phyloP scores from a whole-genome alignment of 495 filamentous ascomycete species.

The Xylona heveae region DNA sequence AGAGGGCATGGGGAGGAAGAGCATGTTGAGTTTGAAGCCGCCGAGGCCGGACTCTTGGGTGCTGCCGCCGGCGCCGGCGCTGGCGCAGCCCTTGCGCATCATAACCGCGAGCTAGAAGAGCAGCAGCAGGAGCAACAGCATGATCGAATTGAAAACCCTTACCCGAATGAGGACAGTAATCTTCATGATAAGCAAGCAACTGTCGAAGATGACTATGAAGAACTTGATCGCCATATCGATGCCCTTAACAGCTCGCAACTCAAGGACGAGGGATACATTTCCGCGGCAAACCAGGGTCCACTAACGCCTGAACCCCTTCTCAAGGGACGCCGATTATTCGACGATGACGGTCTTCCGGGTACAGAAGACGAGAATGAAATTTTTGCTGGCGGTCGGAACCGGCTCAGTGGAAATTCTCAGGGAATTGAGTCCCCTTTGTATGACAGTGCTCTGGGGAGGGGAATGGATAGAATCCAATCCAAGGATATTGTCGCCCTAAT shows the following conservation, averaged over 20 bases:
- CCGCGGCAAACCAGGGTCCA: slow-evolving; percentile 49
- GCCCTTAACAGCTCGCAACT: no score
- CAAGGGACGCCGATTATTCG: slow-evolving; percentile 35
- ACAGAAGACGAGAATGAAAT: slow-evolving; percentile 33
- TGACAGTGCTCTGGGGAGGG: slow-evolving; percentile 71
- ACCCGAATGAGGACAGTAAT: slow-evolving; percentile 5
- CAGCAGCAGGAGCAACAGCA: slow-evolving; percentile 3
- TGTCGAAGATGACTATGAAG: slow-evolving; percentile 19
- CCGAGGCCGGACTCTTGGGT: slow-evolving; percentile 19
- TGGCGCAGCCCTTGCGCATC: slow-evolving; percentile 19
- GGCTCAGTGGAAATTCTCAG: slow-evolving; percentile 79
- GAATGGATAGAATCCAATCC: slow-evolving; percentile 82
- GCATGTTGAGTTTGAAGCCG: slow-evolving; percentile 12
- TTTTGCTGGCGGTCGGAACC: slow-evolving; percentile 14
- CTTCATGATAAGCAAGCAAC: slow-evolving; percentile 11
- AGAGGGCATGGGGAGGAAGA: slow-evolving; percentile 23
- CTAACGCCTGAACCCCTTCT: slow-evolving; percentile 37
- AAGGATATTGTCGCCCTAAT: slow-evolving; percentile 95
- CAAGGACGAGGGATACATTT: slow-evolving; percentile 83
- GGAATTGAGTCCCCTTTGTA: slow-evolving; percentile 77
- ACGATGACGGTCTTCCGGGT: slow-evolving; percentile 30
- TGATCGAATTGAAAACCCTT: background rate
- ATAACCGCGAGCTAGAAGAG: slow-evolving; percentile 27
- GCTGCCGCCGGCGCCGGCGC: slow-evolving; percentile 22
- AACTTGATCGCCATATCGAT: slow-evolving; percentile 24